These are phyloP conservation scores for Lentinula boryana DNA, from an alignment of 768 basidiomycete genomes.

Conservation along the genomic window DNA sequence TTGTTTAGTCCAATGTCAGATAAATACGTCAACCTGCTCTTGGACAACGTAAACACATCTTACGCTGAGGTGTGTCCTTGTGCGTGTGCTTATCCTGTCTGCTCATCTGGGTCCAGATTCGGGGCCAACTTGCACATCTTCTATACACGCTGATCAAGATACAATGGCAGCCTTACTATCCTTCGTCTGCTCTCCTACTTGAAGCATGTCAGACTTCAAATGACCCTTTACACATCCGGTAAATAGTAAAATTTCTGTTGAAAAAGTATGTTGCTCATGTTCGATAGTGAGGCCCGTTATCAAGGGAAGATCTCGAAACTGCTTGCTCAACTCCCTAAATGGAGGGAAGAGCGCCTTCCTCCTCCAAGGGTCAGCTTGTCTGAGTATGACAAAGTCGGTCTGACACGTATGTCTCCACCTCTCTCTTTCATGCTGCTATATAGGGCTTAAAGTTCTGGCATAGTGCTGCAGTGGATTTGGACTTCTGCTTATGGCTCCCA, in stretches of 20 bases:
- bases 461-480: conserved; percentile 81
- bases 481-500: conserved; percentile 68
- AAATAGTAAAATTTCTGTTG: background rate
- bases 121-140: conserved; percentile 61
- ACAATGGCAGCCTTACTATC: conserved; percentile 67
- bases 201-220: conserved; percentile 39
- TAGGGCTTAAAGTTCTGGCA: conserved; percentile 11
- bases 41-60: conserved; percentile 71
- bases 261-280: background rate
- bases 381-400: conserved; percentile 83
- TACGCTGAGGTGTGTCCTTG: conserved; percentile 68
- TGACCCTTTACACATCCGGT: conserved; percentile 66
- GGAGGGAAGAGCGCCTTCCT: conserved; percentile 72
- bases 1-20: conserved; percentile 66
- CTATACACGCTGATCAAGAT: conserved; percentile 51
- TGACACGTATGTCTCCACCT: conserved; percentile 56
- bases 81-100: background rate
- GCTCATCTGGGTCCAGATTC: conserved; percentile 39
- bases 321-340: conserved; percentile 51
- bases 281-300: conserved; percentile 47
- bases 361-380: conserved; percentile 87
- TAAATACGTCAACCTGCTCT: conserved; percentile 62
- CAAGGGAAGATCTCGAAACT: conserved; percentile 52
- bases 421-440: background rate
- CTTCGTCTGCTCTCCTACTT: conserved; percentile 48